A percentile compares a stretch with the other conserved stretches of the same genome.
phyloP scores from a whole-genome alignment of 1,284 basidiomycete genomes.

The Microbotryum lychnidis-dioicae region DNA sequence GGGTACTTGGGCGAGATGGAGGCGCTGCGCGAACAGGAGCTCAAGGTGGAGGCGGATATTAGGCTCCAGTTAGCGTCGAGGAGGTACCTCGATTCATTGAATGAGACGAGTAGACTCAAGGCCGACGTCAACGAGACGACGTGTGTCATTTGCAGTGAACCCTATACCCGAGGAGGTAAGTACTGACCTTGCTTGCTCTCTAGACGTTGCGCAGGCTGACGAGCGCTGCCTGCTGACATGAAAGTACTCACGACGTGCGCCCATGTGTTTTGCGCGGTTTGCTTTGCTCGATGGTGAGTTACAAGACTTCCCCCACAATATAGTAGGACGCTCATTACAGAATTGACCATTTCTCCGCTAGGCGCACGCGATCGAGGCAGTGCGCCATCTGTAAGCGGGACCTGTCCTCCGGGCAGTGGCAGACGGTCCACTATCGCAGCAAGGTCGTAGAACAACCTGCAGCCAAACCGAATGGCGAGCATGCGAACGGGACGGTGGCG shows the following conservation, averaged over 20 bases:
- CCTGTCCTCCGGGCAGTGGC: slow-evolving; percentile 5
- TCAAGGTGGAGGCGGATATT: too few species aligned
- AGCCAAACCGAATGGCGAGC: not conserved
- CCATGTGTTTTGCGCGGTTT: slow-evolving; percentile 2
- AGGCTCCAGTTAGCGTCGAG: too few species aligned
- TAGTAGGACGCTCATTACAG: not conserved
- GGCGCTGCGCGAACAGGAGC: slow-evolving; percentile 8
- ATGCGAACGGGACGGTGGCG: not conserved
- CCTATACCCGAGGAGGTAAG: slow-evolving; percentile 3
- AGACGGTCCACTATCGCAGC: slow-evolving; percentile 13
- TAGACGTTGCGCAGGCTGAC: too few species aligned
- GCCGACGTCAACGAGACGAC: slow-evolving; percentile 15
- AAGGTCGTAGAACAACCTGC: not conserved
- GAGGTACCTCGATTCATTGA: slow-evolving; percentile 31
- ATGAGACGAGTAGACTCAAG: slow-evolving; percentile 1
- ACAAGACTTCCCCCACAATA: not conserved
- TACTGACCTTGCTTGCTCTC: too few species aligned
- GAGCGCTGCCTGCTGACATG: too few species aligned
- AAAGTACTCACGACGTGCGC: not conserved
- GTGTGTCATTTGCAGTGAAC: slow-evolving; percentile 27
- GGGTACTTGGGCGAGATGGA: slow-evolving; percentile 19
- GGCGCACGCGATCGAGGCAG: too few species aligned
- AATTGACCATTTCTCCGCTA: not conserved
- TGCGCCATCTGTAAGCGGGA: slow-evolving; percentile 23
- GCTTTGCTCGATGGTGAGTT: not conserved